A percentile compares a stretch with the other conserved stretches of the same genome.
Conservation (phyloP, 2,329 filamentous ascomycete genomes). For the Pochonia chlamydosporia region DNA sequence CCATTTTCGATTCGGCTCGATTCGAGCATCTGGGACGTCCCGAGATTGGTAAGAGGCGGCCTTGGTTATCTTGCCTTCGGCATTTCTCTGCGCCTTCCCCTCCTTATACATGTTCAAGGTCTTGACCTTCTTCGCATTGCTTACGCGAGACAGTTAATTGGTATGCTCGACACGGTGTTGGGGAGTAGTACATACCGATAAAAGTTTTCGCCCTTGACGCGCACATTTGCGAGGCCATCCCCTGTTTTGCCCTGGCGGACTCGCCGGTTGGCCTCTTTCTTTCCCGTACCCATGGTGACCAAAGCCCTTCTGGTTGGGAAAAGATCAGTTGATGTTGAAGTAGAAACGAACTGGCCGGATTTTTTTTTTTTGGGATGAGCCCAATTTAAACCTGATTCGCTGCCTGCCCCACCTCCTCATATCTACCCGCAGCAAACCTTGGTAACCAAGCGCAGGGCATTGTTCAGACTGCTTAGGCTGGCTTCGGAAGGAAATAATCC, state of each 20-base stretch:
- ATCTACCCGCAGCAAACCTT: too few relatives aligned
- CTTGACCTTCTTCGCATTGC: constrained; percentile 80
- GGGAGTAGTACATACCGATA: constrained; percentile 57
- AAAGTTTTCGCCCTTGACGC: constrained; percentile 96
- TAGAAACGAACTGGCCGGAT: background rate
- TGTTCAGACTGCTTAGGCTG: too few relatives aligned
- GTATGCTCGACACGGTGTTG: constrained; percentile 1
- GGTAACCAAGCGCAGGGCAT: background rate
- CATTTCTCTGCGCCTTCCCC: constrained; percentile 75
- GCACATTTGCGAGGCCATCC: constrained; percentile 88
- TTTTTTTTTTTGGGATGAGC: background rate
- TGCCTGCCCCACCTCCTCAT: constrained; percentile 1
- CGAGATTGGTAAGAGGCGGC: constrained; percentile 78
- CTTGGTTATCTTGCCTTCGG: constrained; percentile 76
- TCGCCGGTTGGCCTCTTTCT: constrained; percentile 83
- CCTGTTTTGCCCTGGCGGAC: constrained; percentile 77
- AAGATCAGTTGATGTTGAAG: background rate
- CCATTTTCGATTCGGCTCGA: constrained; percentile 97
- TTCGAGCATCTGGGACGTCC: constrained; percentile 74
- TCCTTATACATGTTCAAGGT: constrained; percentile 86
- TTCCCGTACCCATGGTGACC: constrained; percentile 71
- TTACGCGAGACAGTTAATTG: constrained; percentile 17
- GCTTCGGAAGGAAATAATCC: constrained; percentile 6
- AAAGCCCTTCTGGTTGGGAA: background rate
- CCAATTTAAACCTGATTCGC: constrained; percentile 2